phyloP scores from a whole-genome alignment of 495 filamentous ascomycete genomes.

The Penicillium malachiteum region DNA sequence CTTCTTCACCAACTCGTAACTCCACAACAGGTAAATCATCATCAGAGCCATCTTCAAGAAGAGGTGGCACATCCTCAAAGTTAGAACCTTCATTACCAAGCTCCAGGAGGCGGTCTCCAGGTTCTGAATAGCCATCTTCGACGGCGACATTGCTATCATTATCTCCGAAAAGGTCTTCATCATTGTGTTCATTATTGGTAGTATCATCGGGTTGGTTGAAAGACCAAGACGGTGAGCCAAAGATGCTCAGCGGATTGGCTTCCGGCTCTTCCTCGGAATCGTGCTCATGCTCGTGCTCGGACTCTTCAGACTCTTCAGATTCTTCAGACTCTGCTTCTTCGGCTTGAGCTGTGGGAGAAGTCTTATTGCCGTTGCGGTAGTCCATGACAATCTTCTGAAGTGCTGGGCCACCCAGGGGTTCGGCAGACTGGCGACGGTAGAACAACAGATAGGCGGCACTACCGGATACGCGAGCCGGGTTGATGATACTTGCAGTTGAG shows the following conservation, averaged over 20 bases:
- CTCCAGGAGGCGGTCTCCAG: constrained; percentile 33
- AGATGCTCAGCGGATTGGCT: constrained; percentile 22
- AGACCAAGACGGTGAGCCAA: constrained; percentile 35
- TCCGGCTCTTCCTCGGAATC: not conserved
- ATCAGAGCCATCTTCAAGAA: constrained; percentile 35
- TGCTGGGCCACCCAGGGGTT: constrained; percentile 74
- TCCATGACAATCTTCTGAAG: constrained; percentile 61
- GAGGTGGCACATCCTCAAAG: constrained; percentile 36
- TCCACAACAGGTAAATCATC: constrained; percentile 49
- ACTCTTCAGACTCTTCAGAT: constrained; percentile 33
- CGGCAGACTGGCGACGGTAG: constrained; percentile 80
- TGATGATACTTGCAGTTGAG: constrained; percentile 57
- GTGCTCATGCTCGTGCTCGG: not conserved
- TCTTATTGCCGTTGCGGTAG: constrained; percentile 1
- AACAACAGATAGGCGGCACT: constrained; percentile 87
- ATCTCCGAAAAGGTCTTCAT: constrained; percentile 38
- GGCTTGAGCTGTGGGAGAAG: not conserved
- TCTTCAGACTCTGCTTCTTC: not conserved
- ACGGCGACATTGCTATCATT: constrained; percentile 46
- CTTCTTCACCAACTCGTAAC: constrained; percentile 41
- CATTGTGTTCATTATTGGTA: constrained; percentile 33
- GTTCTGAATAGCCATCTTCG: constrained; percentile 40
- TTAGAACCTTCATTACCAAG: constrained; percentile 27
- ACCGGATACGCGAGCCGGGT: constrained; percentile 53
- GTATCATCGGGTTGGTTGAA: constrained; percentile 23